A percentile compares a stretch with the other conserved stretches of the same genome.
These are phyloP conservation scores for Immersiporthe knoxdaviesiana DNA, from an alignment of 2,329 filamentous ascomycete genomes.

Conservation along the genomic window DNA sequence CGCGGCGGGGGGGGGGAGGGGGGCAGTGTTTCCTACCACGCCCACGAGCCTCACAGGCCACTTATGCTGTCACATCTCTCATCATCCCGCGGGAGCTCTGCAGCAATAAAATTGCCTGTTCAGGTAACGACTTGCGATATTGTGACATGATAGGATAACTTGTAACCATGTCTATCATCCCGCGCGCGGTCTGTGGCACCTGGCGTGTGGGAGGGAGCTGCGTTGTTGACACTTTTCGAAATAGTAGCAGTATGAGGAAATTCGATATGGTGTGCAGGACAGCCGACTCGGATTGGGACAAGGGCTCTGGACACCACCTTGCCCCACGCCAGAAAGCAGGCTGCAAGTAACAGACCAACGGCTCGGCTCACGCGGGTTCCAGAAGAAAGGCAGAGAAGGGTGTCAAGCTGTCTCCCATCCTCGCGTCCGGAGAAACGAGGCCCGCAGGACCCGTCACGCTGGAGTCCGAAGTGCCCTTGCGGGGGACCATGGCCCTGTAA, in stretches of 20 bases:
- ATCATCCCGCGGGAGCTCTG: constrained; percentile 3
- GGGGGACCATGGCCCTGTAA: background rate
- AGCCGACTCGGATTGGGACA: background rate
- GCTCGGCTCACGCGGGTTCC: background rate
- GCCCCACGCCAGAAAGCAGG: background rate
- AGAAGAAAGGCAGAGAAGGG: background rate
- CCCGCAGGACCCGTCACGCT: background rate
- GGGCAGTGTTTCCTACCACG: background rate
- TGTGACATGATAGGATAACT: background rate
- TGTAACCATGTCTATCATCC: background rate
- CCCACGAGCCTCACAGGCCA: background rate
- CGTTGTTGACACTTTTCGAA: background rate
- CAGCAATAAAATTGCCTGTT: background rate
- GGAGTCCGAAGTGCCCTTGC: no score
- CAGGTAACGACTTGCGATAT: background rate
- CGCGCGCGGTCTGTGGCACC: background rate
- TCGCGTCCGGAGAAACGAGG: background rate
- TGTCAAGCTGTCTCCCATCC: background rate
- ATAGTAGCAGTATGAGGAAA: background rate
- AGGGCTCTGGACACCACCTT: background rate
- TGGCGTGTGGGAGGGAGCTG: background rate
- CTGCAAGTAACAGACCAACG: background rate
- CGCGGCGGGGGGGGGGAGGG: no score
- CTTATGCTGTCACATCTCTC: background rate
- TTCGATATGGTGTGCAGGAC: background rate